Percentiles rank a stretch among this genome's conserved stretches.
Conservation (phyloP, 495 filamentous ascomycete species). For the Coniosporium apollinis region DNA sequence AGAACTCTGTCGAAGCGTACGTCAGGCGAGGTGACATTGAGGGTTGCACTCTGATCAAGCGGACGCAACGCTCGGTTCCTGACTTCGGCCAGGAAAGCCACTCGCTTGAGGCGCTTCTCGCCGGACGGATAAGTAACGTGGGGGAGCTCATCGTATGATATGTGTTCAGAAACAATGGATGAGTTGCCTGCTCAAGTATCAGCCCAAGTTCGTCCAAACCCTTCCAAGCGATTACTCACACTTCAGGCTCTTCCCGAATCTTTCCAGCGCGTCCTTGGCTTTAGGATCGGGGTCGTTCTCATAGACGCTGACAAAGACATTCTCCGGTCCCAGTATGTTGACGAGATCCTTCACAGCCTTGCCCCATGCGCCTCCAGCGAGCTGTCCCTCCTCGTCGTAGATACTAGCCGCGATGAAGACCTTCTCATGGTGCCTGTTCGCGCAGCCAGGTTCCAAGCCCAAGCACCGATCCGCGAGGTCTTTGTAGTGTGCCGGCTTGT, state of each 20-base stretch:
- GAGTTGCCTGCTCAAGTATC: conserved; percentile 25
- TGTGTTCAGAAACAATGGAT: conserved; percentile 33
- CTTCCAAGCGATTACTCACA: conserved; percentile 25
- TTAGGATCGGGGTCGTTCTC: conserved; percentile 48
- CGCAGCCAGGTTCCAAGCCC: conserved; percentile 32
- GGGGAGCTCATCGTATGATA: conserved; percentile 34
- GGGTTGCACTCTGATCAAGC: too few species aligned
- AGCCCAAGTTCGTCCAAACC: background rate
- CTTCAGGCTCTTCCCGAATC: conserved; percentile 23
- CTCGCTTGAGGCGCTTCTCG: conserved; percentile 44
- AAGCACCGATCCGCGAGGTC: conserved; percentile 23
- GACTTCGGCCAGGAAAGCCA: conserved; percentile 61
- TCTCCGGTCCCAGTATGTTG: conserved; percentile 37
- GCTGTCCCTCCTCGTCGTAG: conserved; percentile 40
- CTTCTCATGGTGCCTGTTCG: conserved; percentile 46
- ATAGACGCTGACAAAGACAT: conserved; percentile 45
- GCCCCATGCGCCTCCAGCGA: conserved; percentile 53
- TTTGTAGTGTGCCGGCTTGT: conserved; percentile 32
- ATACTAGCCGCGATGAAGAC: conserved; percentile 64
- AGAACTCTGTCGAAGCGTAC: conserved; percentile 48
- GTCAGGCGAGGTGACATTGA: conserved; percentile 20
- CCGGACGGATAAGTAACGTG: conserved; percentile 45
- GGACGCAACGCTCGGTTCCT: conserved; percentile 58
- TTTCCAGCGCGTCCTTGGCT: conserved; percentile 25
- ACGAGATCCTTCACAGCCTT: conserved; percentile 43